phyloP scores from a whole-genome alignment of 257 asterid species.

The Vinca minor region DNA sequence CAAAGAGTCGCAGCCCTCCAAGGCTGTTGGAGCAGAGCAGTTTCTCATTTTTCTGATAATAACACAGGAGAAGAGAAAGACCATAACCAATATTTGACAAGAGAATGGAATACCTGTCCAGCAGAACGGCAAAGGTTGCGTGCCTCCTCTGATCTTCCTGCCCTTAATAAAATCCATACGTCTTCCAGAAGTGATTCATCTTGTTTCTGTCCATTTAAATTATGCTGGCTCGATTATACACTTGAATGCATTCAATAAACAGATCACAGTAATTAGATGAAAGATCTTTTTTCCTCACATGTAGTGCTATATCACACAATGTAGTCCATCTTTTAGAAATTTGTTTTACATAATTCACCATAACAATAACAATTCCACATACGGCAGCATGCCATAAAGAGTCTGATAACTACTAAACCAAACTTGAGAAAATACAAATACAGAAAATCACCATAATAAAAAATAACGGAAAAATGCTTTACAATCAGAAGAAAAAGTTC shows the following conservation, averaged over 20 bases:
- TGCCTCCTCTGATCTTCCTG: slow-evolving; percentile 97
- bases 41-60: slow-evolving; percentile 5
- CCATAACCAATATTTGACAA: slow-evolving; percentile 10
- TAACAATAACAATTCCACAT: neutral
- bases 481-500: neutral
- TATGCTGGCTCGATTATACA: neutral
- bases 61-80: slow-evolving; percentile 1
- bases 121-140: slow-evolving; percentile 83
- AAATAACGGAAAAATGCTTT: neutral
- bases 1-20: slow-evolving; percentile 96
- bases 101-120: slow-evolving; percentile 67
- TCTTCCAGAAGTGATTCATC: slow-evolving; percentile 98
- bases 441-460: neutral
- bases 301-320: neutral
- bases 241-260: neutral
- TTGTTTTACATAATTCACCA: neutral
- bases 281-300: neutral
- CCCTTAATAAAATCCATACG: slow-evolving; percentile 83
- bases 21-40: slow-evolving; percentile 52
- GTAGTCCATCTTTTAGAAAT: neutral
- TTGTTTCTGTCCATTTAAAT: slow-evolving; percentile 50
- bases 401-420: neutral
- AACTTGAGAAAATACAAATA: neutral
- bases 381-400: neutral
- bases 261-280: neutral